Evolutionary conservation across 2,329 filamentous ascomycete genomes (phyloP), one percentile per base, ranked within the genome.

Genomic region (Dendrostoma leiphaemia): DNA sequence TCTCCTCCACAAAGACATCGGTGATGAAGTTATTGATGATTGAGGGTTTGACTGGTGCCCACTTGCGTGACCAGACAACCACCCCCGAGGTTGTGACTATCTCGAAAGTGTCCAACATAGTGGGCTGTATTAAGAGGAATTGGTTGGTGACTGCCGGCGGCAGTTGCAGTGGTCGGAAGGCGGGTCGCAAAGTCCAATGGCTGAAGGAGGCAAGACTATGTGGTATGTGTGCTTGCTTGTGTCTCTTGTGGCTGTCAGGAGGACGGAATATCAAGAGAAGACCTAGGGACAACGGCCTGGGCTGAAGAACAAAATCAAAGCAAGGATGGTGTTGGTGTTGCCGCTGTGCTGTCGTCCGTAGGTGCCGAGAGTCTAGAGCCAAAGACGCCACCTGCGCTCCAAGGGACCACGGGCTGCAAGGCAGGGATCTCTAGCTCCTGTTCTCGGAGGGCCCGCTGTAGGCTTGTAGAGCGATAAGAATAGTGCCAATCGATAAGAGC

Each of bases 1-100:
- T 92, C 77, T 97, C 93, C 74, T 99, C 94, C 67, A 99, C 97
- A 70, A 99, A 97, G 67, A 97, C 90, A 72, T 97, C 91, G 69
- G 87, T 86, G 73, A 99, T 97, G 71, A 99, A 87, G 76, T 84
- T 89, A 78, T 99, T 97, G 77, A 99, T 86, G 61, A 97, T 80
- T 63, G 88, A 85, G 40, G 89, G 83, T 68, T 85, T 91, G 67
- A 96, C 85, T 2, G 88, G 81, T 51, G 87, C 85, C 70, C 93
- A 96, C 24, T 85, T 88, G 69, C 89, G 88, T 58, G 93, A 97
- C 94, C 94, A 99, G 52, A 99, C 83, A 54, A 99, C 94, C 59
- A 99, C 92, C 53, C 94, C 94, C 3, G 92, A 96, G 34, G 93
- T 96, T 57, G 93, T 97, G 58, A 99, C 74, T 62, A 99, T 94